Evolutionary conservation across 2,329 filamentous ascomycete genomes (phyloP), one percentile per base, ranked within the genome.

Genomic region (Annulohypoxylon truncatum): DNA sequence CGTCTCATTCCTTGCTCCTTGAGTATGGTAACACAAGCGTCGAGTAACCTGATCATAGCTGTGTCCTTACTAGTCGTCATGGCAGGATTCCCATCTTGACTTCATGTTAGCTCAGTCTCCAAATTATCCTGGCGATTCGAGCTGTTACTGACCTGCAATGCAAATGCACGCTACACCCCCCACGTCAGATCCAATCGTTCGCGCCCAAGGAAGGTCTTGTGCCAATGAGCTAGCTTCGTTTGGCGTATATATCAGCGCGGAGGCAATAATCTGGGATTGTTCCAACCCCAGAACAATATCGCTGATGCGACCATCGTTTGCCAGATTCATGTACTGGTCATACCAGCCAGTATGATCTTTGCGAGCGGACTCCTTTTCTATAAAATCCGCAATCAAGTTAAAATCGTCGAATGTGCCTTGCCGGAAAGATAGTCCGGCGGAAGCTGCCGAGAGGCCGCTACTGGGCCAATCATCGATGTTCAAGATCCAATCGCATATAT

Each of bases 161-260:
- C 84, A 89, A 55, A 89, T 84, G 74, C 87, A 89, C n/a, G 86
- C 83, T 33, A 87, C 82, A 24, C 87, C 87, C 47, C 87, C 87
- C 42, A 87, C 82, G 63, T 84, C 80, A 44, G 77, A 74, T 9
- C 82, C 84, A 60, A 88, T 82, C 1, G 77, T 79, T 42, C 77
- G 77, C 5, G 85, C 82, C 87, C 87, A 89, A 1, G 86, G 86
- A 8, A 89, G 75, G 68, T 89, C 85, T 4, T 79, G 78, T 8
- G 81, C 79, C 15, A 81, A 79, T 1, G 80, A 80, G 50, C 82
- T 85, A 2, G 80, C 83, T 29, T 80, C 79, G 46, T 77, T 78
- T 8, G 83, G 82, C 10, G 81, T 79, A 69, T 88, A 89, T 4
- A 84, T 84, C 52, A 89, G 78, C 26, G 86, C 87, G 1, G 82